Evolutionary conservation across 129 eudicot genomes (phyloP).

Genomic region (Erigeron canadensis): DNA sequence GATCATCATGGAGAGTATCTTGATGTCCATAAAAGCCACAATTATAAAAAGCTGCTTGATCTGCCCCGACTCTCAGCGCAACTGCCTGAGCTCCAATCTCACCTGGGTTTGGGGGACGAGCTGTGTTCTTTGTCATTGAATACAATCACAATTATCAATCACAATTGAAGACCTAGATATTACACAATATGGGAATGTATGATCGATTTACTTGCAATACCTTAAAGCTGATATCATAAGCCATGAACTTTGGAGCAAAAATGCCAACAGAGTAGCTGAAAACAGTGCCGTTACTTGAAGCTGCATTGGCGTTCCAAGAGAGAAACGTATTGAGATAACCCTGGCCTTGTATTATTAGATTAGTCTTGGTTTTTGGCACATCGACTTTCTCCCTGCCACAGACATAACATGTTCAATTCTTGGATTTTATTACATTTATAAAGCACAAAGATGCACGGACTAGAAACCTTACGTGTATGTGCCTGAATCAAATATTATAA

Average conservation of each 20-base stretch:
- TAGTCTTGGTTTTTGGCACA: slow-evolving; percentile 51
- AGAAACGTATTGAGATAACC: slow-evolving; percentile 62
- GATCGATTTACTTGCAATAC: slow-evolving; percentile 40
- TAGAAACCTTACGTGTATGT: slow-evolving; percentile 49
- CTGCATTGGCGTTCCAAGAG: slow-evolving; percentile 75
- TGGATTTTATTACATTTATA: not conserved
- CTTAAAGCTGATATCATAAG: slow-evolving; percentile 76
- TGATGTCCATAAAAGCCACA: slow-evolving; percentile 89
- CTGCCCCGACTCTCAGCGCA: slow-evolving; percentile 66
- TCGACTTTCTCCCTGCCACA: slow-evolving; percentile 74
- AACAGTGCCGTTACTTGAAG: slow-evolving; percentile 62
- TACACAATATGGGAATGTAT: not conserved
- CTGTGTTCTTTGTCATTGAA: slow-evolving; percentile 54
- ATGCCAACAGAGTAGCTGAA: slow-evolving; percentile 55
- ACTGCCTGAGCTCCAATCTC: slow-evolving; percentile 76
- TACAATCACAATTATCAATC: not conserved
- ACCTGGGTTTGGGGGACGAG: slow-evolving; percentile 72
- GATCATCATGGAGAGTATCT: slow-evolving; percentile 77
- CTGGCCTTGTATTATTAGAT: slow-evolving; percentile 73
- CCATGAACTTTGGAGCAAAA: slow-evolving; percentile 53
- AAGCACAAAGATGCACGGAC: slow-evolving; percentile 12
- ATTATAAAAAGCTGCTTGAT: slow-evolving; percentile 78
- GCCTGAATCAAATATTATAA: slow-evolving; percentile 68
- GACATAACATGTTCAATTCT: slow-evolving; percentile 15
- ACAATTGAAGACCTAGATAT: not conserved